These are phyloP conservation scores for Jatropha curcas DNA, from an alignment of 345 rosid species.

Conservation along the genomic window DNA sequence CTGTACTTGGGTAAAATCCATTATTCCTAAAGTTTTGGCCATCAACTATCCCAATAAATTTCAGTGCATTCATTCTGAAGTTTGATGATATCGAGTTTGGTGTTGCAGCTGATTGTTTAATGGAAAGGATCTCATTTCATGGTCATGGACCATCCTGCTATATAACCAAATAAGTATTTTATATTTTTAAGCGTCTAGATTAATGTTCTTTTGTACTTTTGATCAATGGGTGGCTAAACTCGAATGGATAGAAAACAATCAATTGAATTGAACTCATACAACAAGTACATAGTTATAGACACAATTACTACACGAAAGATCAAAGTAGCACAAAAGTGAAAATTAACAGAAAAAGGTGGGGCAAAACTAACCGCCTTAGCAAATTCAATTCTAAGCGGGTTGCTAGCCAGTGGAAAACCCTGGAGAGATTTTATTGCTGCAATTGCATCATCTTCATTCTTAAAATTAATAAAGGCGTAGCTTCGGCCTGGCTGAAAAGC, in stretches of 20 bases:
- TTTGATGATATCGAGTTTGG: background rate
- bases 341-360: conserved; percentile 20
- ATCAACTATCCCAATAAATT: background rate
- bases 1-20: background rate
- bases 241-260: background rate
- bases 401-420: conserved; percentile 73
- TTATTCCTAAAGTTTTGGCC: background rate
- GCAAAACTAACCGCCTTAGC: conserved; percentile 97
- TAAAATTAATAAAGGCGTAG: conserved; percentile 75
- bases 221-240: background rate
- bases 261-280: conserved; percentile 17
- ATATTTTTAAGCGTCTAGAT: background rate
- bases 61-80: background rate
- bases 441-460: conserved; percentile 66
- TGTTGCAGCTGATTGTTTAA: conserved; percentile 1
- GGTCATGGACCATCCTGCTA: no score
- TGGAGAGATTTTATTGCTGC: conserved; percentile 71
- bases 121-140: background rate
- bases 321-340: conserved; percentile 8
- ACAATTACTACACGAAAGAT: conserved; percentile 3
- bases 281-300: conserved; percentile 14
- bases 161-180: background rate
- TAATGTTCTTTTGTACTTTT: background rate
- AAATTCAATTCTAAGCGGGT: conserved; percentile 88
- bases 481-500: conserved; percentile 86